These are phyloP conservation scores for Albatrellus ellisii DNA, from an alignment of 768 basidiomycete species.

Conservation along the genomic window DNA sequence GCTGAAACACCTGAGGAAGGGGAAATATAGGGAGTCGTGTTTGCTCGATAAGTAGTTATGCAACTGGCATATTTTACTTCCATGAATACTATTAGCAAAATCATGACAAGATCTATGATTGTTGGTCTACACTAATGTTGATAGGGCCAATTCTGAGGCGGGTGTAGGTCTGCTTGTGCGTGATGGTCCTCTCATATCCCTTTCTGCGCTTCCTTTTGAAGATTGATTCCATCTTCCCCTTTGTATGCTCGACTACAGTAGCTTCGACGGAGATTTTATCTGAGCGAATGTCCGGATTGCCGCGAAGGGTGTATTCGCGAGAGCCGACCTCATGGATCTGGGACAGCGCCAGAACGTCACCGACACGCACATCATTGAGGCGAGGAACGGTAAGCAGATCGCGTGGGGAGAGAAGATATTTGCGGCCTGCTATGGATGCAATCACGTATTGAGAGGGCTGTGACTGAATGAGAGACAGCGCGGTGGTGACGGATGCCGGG, in stretches of 20 bases:
- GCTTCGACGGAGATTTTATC: conserved; percentile 63
- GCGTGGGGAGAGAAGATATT: conserved; percentile 80
- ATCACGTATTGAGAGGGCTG: conserved; percentile 90
- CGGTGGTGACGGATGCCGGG: conserved; percentile 33
- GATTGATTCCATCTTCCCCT: conserved; percentile 80
- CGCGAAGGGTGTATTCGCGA: conserved; percentile 84
- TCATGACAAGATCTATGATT: conserved; percentile 20
- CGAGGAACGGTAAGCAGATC: conserved; percentile 92
- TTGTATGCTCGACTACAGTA: conserved; percentile 96
- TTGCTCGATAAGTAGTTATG: background rate
- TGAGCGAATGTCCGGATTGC: conserved; percentile 56
- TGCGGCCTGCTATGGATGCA: conserved; percentile 75
- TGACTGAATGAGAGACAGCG: conserved; percentile 72
- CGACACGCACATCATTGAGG: conserved; percentile 74
- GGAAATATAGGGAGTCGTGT: conserved; percentile 48
- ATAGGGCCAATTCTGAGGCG: conserved; percentile 85
- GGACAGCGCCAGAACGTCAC: conserved; percentile 71
- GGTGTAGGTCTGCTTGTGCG: conserved; percentile 93
- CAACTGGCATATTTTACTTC: background rate
- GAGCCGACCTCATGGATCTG: conserved; percentile 92
- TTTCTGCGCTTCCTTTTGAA: conserved; percentile 98
- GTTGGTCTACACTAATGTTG: conserved; percentile 22
- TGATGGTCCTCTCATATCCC: conserved; percentile 90
- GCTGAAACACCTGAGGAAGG: conserved; percentile 83
- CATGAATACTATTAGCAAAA: too few relatives aligned